Evolutionary conservation across 805 yeast species (phyloP), one percentile per base, ranked within the genome.

Genomic region (Schizosaccharomyces lindneri): DNA sequence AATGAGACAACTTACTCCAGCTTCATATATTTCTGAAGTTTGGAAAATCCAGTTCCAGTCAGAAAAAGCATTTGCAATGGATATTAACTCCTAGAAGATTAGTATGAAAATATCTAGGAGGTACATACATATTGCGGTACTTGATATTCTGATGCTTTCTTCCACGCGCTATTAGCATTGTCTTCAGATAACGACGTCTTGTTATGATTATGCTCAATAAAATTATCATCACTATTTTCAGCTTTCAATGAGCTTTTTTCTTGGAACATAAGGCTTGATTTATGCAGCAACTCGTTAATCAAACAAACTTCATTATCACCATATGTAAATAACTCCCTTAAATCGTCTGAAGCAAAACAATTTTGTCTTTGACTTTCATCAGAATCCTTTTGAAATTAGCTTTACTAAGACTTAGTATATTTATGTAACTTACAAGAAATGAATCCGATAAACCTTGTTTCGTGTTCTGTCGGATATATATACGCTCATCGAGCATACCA

Each of bases 401-500:
- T 9, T 36, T 36, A 36, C 9, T 9, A 11, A 11, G 2, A n/a
- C 27, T 27, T 27, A 17, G 31, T 3, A 51, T 24, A 6, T 19
- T 1, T 48, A n/a, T 21, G 15, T 51, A 24, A 24, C 57, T 19
- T 51, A 51, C 83, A 65, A 79, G 76, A 66, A 90, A 84, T 65
- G 81, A 81, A 64, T 83, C 83, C 59, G 95, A 85, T 60, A 90
- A 72, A 61, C 83, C 88, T 62, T 75, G 80, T 70, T 93, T 93
- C 76, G 87, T 82, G 62, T 89, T 73, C 70, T 93, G 98, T 21
- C 98, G 75, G 69, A 93, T 97, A 64, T 85, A 82, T 3, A 93
- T 89, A 72, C 89, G 90, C 69, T 93, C 98, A 69, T 93, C 98
- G 43, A 88, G 84, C 62, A 89, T 81, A 0, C 97, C 98, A 0